Base-by-base conservation (phyloP, 1,284 basidiomycete species). In the Entoloma clypeatum region DNA sequence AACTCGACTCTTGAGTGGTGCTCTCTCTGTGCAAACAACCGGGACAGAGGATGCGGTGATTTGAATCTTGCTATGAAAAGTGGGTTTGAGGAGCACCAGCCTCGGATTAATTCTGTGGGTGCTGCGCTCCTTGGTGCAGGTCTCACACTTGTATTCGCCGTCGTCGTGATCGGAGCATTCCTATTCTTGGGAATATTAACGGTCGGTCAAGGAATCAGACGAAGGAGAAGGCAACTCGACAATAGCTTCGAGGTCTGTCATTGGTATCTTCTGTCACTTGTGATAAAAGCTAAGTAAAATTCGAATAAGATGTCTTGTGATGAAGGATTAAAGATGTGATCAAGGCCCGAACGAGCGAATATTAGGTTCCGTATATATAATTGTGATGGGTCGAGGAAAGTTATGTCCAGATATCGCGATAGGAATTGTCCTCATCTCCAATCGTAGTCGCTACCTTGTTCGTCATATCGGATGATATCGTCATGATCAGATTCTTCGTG, bases 111-210 rank as follows among this genome's bases (percentile, higher is more conserved):
- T 48, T 72, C 68, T 0, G 70, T 81, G 7, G 80, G 76, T 10
- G 79, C 81, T 21, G 81, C 81, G 1, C 79, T 81, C 61, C 59
- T 84, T 7, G 81, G 81, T 18, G 81, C 81, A 1, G 76, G 77
- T 5, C 52, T 84, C 46, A 73, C 74, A 19, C 52, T 77, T 19
- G 71, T 63, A 6, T 67, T 78, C 8, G 56, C 65, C 25, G 49
- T 69, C 17, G 48, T 64, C 10, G 62, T 67, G 43, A 52, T 78
- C 10, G 65, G 51, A 6, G 52, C 65, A 9, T 50, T 79, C 27
- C 53, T 58, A 14, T 70, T 75, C 58, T 41, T 75, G 29, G 77
- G 80, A 0, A 22, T 52, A 26, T 36, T 55, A 33, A 45, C 37
- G 9, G 7, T 40, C 11, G 38, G 44, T 7, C 21, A 19, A 13